Evolutionary conservation across 768 basidiomycete species (phyloP), one percentile per base, ranked within the genome.

Genomic region (Suillus americanus): DNA sequence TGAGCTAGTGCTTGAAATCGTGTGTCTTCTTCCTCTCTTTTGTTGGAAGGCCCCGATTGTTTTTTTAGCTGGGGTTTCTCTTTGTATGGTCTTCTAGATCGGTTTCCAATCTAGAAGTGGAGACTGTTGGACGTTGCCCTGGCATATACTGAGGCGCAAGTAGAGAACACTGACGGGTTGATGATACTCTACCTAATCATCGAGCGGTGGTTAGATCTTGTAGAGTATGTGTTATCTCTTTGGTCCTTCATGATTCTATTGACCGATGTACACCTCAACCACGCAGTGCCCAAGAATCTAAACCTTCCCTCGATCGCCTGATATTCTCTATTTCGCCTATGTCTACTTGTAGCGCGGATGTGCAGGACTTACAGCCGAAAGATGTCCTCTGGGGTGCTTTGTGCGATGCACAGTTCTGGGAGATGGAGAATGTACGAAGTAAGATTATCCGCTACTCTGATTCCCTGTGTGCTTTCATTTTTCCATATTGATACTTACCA

Each of bases 341-440:
- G 16, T 57, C 25, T 28, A 25, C 38, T 28, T 10, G 56, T 41
- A 18, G 12, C 10, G 10, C 37, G 67, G 73, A 35, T 23, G 77
- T 53, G 30, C 62, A n/a, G 59, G 57, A 35, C 43, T 64, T 64
- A 28, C 63, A 62, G 43, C 63, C 55, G 64, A 33, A 41, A 38
- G 56, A 57, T 38, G 62, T 71, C 56, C 59, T 77, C 38, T 55
- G 67, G 33, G 41, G 48, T 37, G 68, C 68, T 51, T 70, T 93
- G 18, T 82, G 77, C 59, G 86, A 86, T 45, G 90, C 91, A 5
- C 81, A 87, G 55, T 88, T 92, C 68, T 93, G 89, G 89, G 91
- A 94, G 67, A 77, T 89, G 30, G 80, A 74, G 12, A 83, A 82
- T 43, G 68, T 92, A 2, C 81, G 88, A 73, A 75, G 91, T 92